Percentiles rank a stretch among this genome's conserved stretches.
phyloP scores from a whole-genome alignment of 176 grass and related monocot genomes.

The Thinopyrum elongatum region DNA sequence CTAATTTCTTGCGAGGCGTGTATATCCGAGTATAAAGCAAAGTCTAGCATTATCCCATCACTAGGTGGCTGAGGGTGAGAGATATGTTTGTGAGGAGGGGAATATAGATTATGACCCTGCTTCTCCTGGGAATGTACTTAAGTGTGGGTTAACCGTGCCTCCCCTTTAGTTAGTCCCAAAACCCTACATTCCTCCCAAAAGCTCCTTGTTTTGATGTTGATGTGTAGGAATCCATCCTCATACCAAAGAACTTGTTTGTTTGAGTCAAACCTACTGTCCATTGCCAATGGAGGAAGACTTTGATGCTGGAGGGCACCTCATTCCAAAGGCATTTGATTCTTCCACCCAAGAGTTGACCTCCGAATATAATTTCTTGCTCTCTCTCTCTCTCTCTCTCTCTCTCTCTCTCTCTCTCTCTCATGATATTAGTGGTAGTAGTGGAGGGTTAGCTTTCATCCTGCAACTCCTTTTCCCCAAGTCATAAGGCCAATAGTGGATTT shows the following conservation, averaged over 20 bases:
- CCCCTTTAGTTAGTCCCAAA: conserved; percentile 36
- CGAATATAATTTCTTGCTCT: conserved; percentile 58
- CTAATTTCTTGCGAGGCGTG: conserved; percentile 2
- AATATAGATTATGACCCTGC: conserved; percentile 25
- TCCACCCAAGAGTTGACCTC: conserved; percentile 96
- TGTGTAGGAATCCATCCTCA: conserved; percentile 47
- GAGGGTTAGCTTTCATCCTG: conserved; percentile 39
- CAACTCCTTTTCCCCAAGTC: conserved; percentile 45
- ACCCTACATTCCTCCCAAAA: conserved; percentile 33
- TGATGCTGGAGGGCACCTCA: conserved; percentile 63
- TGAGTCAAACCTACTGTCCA: conserved; percentile 68
- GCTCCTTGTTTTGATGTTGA: conserved; percentile 45
- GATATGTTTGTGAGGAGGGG: conserved; percentile 11
- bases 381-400: background rate
- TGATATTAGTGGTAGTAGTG: conserved; percentile 31
- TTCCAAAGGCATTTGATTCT: conserved; percentile 88
- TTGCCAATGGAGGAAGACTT: conserved; percentile 78
- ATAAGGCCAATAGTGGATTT: conserved; percentile 57
- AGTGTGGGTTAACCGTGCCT: conserved; percentile 22
- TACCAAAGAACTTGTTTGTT: conserved; percentile 34
- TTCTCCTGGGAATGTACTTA: conserved; percentile 30
- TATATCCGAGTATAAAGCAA: conserved; percentile 17
- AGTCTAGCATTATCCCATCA: conserved; percentile 34
- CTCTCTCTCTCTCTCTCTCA: background rate
- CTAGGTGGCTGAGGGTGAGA: conserved; percentile 16